Conservation (phyloP, 176 grass and related monocot species). For the Bonia amplexicaulis region DNA sequence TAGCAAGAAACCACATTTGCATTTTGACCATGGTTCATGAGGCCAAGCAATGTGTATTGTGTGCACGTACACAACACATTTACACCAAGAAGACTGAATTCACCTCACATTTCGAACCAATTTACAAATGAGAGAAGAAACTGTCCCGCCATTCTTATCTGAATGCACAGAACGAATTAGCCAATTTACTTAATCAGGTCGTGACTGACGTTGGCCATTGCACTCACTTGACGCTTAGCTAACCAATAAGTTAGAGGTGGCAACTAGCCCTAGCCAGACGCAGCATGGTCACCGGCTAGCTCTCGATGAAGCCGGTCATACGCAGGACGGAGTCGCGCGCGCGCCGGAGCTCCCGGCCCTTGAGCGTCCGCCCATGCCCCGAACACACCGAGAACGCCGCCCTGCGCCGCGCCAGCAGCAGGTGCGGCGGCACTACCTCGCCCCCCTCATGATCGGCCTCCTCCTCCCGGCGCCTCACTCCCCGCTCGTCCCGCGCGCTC, state of each 20-base stretch:
- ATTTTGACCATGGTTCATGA: background rate
- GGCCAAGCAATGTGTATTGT: background rate
- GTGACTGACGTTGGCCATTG: background rate
- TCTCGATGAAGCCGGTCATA: constrained; percentile 82
- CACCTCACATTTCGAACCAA: background rate
- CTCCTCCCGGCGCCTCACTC: background rate
- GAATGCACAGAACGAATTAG: background rate
- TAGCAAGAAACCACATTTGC: background rate
- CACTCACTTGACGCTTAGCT: background rate
- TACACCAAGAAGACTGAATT: background rate
- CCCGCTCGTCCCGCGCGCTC: background rate
- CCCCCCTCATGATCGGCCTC: background rate
- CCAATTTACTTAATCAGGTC: background rate
- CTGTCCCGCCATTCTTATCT: background rate
- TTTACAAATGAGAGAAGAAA: constrained; percentile 4
- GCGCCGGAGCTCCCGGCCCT: constrained; percentile 58
- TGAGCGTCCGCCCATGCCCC: constrained; percentile 67
- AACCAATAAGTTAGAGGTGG: background rate
- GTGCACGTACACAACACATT: background rate
- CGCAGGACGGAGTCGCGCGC: constrained; percentile 59
- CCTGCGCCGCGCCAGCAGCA: constrained; percentile 48
- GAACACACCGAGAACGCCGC: constrained; percentile 45
- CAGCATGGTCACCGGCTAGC: background rate
- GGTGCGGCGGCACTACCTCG: constrained; percentile 64
- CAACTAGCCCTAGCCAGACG: background rate